These are phyloP conservation scores for Cryptococcus hybrid DNA, from an alignment of 1,284 basidiomycete genomes.

Conservation along the genomic window DNA sequence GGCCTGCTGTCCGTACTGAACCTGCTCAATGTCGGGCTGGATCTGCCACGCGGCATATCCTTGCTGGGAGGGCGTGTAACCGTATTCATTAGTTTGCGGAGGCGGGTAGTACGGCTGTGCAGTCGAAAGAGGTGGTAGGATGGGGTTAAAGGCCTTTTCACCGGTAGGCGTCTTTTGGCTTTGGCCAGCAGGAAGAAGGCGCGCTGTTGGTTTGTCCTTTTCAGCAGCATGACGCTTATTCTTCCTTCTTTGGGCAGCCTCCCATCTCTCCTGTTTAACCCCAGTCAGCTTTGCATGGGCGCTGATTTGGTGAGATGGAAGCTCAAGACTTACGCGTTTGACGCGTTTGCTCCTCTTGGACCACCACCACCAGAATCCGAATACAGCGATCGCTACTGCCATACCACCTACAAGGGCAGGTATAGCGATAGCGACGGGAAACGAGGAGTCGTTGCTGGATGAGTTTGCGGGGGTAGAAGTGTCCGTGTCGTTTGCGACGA, in stretches of 20 bases:
- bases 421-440: constrained; percentile 32
- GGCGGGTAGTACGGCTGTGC: not conserved
- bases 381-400: constrained; percentile 25
- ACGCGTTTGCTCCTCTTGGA: constrained; percentile 18
- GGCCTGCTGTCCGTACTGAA: not conserved
- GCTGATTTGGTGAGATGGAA: not conserved
- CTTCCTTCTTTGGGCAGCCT: constrained; percentile 24
- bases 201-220: constrained; percentile 13
- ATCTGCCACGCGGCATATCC: constrained; percentile 4
- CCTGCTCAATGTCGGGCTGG: constrained; percentile 11
- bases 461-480: not conserved
- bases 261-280: constrained; percentile 24
- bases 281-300: not conserved
- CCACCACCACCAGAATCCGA: constrained; percentile 25
- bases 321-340: constrained; percentile 18
- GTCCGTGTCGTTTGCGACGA: constrained; percentile 9
- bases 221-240: constrained; percentile 20
- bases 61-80: not conserved
- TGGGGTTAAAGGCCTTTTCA: constrained; percentile 22
- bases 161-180: constrained; percentile 17
- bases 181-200: constrained; percentile 3
- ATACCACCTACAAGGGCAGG: constrained; percentile 35
- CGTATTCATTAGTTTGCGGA: not conserved
- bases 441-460: constrained; percentile 4
- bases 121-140: constrained; percentile 16